These are phyloP conservation scores for Eimeria brunetti DNA, from an alignment of 169 alveolate genomes.

Conservation along the genomic window DNA sequence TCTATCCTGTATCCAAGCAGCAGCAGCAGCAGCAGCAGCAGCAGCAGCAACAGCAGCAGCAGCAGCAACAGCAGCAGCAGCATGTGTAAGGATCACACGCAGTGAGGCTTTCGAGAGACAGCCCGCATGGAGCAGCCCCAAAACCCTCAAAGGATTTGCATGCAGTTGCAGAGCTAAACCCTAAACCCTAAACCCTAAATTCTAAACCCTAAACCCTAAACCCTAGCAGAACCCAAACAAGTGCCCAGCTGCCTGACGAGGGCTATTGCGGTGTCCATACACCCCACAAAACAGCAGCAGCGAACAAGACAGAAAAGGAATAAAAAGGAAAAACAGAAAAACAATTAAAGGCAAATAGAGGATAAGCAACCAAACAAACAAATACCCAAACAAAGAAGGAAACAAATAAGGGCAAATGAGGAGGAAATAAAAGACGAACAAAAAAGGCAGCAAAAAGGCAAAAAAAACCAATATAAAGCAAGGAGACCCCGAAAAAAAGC, in stretches of 20 bases:
- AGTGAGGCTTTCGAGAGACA: background rate
- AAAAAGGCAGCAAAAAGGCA: background rate
- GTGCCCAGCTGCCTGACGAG: too few relatives aligned
- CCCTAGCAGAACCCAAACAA: too few relatives aligned
- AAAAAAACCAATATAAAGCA: background rate
- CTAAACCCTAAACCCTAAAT: too few relatives aligned
- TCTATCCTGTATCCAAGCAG: conserved; percentile 9
- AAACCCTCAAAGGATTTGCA: background rate
- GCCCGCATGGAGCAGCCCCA: conserved; percentile 8
- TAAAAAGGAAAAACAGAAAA: too few relatives aligned
- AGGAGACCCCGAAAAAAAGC: too few relatives aligned
- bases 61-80: background rate
- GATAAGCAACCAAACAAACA: too few relatives aligned
- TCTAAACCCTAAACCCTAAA: too few relatives aligned
- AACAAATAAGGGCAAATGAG: background rate
- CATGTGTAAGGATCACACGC: background rate
- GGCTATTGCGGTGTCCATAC: too few relatives aligned
- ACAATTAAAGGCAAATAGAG: too few relatives aligned
- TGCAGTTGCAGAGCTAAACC: background rate
- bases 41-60: too few relatives aligned
- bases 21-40: conserved; percentile 3
- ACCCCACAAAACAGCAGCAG: too few relatives aligned
- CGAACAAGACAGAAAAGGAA: too few relatives aligned
- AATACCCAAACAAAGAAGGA: background rate
- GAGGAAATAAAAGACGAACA: background rate